phyloP scores from a whole-genome alignment of 2,329 filamentous ascomycete genomes.

The Botryosphaeria agaves region DNA sequence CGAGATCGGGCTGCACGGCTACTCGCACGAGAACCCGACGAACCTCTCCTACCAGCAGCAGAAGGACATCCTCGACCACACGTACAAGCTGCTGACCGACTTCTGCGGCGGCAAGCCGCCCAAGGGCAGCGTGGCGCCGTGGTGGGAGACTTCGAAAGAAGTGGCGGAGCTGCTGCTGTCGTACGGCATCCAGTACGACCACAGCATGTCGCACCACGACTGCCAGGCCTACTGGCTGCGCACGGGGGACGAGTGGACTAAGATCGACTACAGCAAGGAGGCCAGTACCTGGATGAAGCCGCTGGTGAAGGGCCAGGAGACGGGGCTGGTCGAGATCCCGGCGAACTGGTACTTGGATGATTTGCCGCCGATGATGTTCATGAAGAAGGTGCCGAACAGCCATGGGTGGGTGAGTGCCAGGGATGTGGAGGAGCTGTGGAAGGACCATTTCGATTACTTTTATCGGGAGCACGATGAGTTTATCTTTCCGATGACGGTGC shows the following conservation, averaged over 20 bases:
- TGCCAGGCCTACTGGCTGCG: conserved; percentile 40
- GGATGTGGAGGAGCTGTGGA: conserved; percentile 49
- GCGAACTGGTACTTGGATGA: conserved; percentile 46
- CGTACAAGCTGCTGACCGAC: conserved; percentile 51
- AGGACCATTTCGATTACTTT: conserved; percentile 54
- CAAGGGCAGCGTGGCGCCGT: conserved; percentile 54
- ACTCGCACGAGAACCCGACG: conserved; percentile 56
- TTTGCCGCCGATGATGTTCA: conserved; percentile 54
- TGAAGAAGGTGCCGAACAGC: conserved; percentile 46
- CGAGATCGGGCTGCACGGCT: conserved; percentile 53
- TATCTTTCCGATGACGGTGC: conserved; percentile 61
- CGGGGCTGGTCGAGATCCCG: conserved; percentile 50
- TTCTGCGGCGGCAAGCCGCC: conserved; percentile 55
- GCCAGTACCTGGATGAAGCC: conserved; percentile 52
- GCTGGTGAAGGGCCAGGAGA: conserved; percentile 38
- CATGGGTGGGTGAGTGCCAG: conserved; percentile 41
- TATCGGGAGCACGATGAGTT: conserved; percentile 64
- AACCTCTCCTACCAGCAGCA: conserved; percentile 63
- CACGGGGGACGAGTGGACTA: conserved; percentile 48
- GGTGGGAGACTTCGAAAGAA: conserved; percentile 57
- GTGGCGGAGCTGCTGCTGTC: conserved; percentile 45
- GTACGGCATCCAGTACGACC: conserved; percentile 55
- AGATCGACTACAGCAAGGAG: conserved; percentile 47
- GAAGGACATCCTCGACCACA: conserved; percentile 56
- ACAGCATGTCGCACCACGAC: conserved; percentile 49